A percentile compares a stretch with the other conserved stretches of the same genome.
These are phyloP conservation scores for Dendrobium catenatum DNA, from an alignment of 106 monocot genomes.

Conservation along the genomic window DNA sequence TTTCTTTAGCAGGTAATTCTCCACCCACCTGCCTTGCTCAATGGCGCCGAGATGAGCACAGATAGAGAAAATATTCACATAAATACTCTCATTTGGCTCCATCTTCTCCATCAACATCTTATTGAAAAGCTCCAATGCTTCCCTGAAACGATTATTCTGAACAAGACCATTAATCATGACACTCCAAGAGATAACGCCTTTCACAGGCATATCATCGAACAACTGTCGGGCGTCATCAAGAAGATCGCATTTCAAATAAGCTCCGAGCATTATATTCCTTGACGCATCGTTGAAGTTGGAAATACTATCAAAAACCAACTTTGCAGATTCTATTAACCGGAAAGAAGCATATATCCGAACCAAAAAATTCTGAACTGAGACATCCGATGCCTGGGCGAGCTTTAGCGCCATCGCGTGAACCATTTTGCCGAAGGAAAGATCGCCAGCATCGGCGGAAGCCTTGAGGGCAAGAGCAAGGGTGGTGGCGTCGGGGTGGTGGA, in stretches of 20 bases:
- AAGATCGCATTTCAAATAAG: constrained; percentile 18
- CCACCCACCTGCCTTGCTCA: constrained; percentile 20
- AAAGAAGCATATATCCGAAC: constrained; percentile 23
- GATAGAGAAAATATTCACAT: constrained; percentile 18
- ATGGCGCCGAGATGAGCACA: constrained; percentile 28
- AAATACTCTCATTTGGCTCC: constrained; percentile 26
- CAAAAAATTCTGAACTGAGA: constrained; percentile 21
- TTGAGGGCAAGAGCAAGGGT: constrained; percentile 10
- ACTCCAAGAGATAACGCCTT: constrained; percentile 28
- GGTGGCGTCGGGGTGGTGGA: neutral
- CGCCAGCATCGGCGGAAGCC: neutral
- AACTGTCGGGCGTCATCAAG: constrained; percentile 21
- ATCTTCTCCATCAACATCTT: constrained; percentile 24
- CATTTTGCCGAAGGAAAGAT: neutral
- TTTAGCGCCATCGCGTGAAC: constrained; percentile 1
- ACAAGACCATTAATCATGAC: constrained; percentile 34
- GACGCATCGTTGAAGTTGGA: constrained; percentile 13
- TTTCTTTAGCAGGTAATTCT: constrained; percentile 9
- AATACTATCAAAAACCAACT: constrained; percentile 17
- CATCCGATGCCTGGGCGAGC: neutral
- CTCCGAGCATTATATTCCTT: constrained; percentile 26
- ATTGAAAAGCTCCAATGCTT: constrained; percentile 22
- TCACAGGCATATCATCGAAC: constrained; percentile 23
- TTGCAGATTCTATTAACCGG: constrained; percentile 4
- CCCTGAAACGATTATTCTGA: constrained; percentile 17